Conservation (phyloP, 768 basidiomycete species). For the Dioszegia crocea region DNA sequence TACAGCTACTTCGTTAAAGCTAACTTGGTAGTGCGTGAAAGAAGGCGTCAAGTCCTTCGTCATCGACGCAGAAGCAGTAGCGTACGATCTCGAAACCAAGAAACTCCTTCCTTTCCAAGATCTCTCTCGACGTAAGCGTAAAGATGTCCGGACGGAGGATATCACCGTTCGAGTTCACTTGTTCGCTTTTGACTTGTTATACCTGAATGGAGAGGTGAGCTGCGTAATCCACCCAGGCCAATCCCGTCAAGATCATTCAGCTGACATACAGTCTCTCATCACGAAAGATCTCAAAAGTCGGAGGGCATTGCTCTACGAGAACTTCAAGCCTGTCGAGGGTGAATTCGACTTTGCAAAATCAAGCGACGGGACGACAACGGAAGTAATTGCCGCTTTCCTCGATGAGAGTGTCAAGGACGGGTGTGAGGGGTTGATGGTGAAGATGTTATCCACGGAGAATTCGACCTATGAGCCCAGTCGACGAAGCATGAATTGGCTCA, state of each 20-base stretch:
- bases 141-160: conserved; percentile 96
- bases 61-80: conserved; percentile 93
- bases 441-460: conserved; percentile 88
- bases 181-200: conserved; percentile 94
- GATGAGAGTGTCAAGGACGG: conserved; percentile 97
- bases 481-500: conserved; percentile 94
- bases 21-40: conserved; percentile 68
- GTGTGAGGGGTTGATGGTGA: conserved; percentile 98
- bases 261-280: conserved; percentile 65
- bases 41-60: conserved; percentile 82
- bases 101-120: conserved; percentile 98
- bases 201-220: conserved; percentile 88
- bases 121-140: conserved; percentile 85
- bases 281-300: conserved; percentile 70
- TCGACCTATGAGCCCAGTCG: conserved; percentile 94
- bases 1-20: background rate
- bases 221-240: too few relatives aligned
- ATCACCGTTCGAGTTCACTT: conserved; percentile 94
- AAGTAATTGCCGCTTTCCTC: conserved; percentile 90
- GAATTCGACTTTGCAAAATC: conserved; percentile 93
- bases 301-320: conserved; percentile 66
- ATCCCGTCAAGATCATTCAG: background rate
- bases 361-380: conserved; percentile 79
- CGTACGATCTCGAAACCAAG: conserved; percentile 76
- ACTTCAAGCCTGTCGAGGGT: conserved; percentile 75